Percentiles rank a stretch among this genome's conserved stretches.
Conservation (phyloP, 2,329 filamentous ascomycete genomes). For the Sordariomycetes sp. region DNA sequence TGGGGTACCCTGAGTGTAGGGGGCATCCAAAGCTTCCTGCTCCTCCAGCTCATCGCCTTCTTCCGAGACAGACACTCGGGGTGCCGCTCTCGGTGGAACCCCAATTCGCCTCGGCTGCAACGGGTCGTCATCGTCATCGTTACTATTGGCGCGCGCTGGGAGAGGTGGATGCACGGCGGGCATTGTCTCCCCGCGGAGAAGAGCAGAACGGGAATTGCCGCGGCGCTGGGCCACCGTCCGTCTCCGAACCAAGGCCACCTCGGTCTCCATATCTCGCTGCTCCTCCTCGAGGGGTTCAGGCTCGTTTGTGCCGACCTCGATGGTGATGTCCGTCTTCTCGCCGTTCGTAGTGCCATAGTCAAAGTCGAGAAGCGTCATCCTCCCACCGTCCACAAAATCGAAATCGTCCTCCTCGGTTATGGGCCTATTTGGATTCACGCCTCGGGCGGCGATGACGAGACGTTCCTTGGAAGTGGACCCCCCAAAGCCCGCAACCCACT, state of each 20-base stretch:
- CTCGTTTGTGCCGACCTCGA: constrained; percentile 60
- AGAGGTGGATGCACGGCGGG: constrained; percentile 9
- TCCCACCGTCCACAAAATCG: constrained; percentile 66
- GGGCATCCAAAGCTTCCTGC: constrained; percentile 52
- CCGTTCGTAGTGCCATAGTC: constrained; percentile 47
- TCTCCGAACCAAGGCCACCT: constrained; percentile 66
- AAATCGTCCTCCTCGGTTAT: constrained; percentile 57
- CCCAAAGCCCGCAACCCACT: constrained; percentile 52
- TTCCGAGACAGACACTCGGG: constrained; percentile 5
- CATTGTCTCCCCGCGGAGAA: constrained; percentile 36
- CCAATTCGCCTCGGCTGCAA: constrained; percentile 36
- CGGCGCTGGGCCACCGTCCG: constrained; percentile 56
- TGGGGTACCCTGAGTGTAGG: constrained; percentile 60
- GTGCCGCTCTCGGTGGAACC: constrained; percentile 13
- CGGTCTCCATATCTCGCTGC: constrained; percentile 58
- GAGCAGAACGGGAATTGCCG: constrained; percentile 27
- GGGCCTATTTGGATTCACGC: constrained; percentile 44
- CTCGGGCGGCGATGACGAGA: constrained; percentile 60
- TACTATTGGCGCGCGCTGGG: constrained; percentile 10
- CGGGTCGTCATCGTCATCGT: constrained; percentile 33
- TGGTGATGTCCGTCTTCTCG: constrained; percentile 41
- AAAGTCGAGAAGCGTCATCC: constrained; percentile 63
- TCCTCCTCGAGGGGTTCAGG: constrained; percentile 63
- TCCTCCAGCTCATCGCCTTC: constrained; percentile 33
- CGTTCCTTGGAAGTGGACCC: constrained; percentile 35